phyloP scores from a whole-genome alignment of 345 rosid species.

The Syzygium aromaticum region DNA sequence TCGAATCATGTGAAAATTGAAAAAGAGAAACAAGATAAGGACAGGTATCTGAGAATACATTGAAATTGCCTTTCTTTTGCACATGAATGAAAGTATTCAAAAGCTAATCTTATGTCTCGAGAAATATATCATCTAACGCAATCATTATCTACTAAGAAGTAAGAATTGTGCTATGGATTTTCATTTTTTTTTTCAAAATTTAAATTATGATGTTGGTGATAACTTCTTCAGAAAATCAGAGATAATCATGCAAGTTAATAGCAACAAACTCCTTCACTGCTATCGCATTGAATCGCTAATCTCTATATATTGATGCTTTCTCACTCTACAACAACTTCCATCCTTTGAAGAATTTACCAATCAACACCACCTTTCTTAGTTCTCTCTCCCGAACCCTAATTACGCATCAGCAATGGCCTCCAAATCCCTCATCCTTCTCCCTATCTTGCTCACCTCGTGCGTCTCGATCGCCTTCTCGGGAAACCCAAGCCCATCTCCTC shows the following conservation, averaged over 20 bases:
- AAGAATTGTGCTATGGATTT: background rate
- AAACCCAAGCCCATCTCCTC: background rate
- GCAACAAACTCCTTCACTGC: background rate
- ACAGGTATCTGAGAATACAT: background rate
- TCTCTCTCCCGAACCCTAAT: background rate
- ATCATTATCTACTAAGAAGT: background rate
- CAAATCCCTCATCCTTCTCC: background rate
- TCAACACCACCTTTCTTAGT: background rate
- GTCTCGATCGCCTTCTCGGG: background rate
- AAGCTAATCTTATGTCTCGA: background rate
- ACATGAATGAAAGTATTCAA: background rate
- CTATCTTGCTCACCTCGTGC: background rate
- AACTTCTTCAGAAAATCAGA: background rate
- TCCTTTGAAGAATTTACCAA: background rate
- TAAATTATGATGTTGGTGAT: background rate
- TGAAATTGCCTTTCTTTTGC: background rate
- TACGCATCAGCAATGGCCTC: background rate
- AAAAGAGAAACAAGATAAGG: background rate
- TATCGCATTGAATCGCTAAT: conserved; percentile 8
- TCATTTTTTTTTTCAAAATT: background rate
- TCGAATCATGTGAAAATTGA: background rate
- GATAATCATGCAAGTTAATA: background rate
- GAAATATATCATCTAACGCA: background rate
- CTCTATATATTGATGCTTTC: conserved; percentile 4
- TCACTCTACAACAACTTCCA: background rate